Conservation (phyloP, 2,329 filamentous ascomycete genomes). For the Lasiodiplodia sp. region DNA sequence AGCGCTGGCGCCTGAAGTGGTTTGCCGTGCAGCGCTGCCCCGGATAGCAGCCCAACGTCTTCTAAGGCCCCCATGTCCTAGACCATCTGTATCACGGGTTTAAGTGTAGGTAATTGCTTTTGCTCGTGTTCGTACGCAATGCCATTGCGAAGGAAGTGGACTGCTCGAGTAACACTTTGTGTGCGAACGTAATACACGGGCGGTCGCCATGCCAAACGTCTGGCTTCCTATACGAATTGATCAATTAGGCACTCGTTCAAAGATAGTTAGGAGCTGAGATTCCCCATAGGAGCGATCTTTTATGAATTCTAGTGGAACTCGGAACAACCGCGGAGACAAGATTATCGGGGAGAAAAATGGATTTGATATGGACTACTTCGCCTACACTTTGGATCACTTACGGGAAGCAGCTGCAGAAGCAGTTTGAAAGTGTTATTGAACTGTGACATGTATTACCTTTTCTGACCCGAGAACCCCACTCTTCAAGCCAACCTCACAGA, state of each 20-base stretch:
- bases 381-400: neutral
- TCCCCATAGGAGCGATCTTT: neutral
- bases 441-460: neutral
- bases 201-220: neutral
- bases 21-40: neutral
- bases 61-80: neutral
- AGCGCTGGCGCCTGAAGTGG: neutral
- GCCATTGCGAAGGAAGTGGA: neutral
- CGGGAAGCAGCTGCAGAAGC: neutral
- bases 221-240: neutral
- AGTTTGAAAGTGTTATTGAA: neutral
- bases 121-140: neutral
- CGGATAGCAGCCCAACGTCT: neutral
- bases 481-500: neutral
- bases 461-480: neutral
- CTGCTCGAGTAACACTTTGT: neutral
- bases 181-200: neutral
- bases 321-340: neutral
- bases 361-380: neutral
- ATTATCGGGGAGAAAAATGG: neutral
- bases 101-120: neutral
- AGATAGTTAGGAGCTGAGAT: neutral
- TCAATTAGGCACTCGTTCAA: neutral
- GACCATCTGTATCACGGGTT: neutral
- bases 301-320: neutral